A percentile compares a stretch with the other conserved stretches of the same genome.
Conservation (phyloP, 257 asterid species). For the Solanum lycopersicoides region DNA sequence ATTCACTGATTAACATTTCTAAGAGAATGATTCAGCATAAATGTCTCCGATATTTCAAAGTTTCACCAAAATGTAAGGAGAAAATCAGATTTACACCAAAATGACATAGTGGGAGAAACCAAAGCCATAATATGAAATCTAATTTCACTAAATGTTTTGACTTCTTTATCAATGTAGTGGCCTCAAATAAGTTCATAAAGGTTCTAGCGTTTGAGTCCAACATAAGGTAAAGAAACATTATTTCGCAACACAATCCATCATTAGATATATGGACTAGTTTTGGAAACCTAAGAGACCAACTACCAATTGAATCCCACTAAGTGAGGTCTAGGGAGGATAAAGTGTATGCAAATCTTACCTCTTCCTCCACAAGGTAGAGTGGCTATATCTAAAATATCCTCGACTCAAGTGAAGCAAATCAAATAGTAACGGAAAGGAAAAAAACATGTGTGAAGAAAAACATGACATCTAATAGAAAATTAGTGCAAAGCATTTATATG, state of each 20-base stretch:
- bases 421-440: background rate
- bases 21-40: background rate
- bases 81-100: background rate
- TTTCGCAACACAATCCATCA: background rate
- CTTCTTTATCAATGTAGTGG: background rate
- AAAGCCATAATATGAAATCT: background rate
- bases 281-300: background rate
- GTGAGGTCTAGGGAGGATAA: background rate
- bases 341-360: background rate
- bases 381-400: background rate
- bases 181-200: background rate
- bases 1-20: background rate
- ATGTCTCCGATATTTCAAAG: background rate
- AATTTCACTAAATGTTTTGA: background rate
- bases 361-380: background rate
- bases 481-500: background rate
- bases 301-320: background rate
- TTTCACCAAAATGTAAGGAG: background rate
- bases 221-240: background rate
- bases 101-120: background rate
- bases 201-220: background rate
- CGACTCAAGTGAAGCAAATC: background rate
- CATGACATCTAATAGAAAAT: background rate
- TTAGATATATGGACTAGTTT: background rate
- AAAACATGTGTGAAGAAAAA: background rate